phyloP scores from a whole-genome alignment of 345 rosid species.

The Salix caprea region DNA sequence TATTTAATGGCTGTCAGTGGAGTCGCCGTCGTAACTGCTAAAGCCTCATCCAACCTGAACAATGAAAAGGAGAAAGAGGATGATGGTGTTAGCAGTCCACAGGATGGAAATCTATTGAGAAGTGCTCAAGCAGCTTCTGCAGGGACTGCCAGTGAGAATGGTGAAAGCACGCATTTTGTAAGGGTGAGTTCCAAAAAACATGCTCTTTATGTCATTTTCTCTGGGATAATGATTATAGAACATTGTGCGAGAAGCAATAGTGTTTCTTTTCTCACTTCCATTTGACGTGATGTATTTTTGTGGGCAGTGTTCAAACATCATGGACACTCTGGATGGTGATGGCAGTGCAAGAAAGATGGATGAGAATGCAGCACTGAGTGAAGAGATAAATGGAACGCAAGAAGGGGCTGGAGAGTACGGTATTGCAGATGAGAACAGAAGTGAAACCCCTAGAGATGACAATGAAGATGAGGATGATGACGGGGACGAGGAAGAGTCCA shows the following conservation, averaged over 20 bases:
- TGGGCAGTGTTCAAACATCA: conserved; percentile 43
- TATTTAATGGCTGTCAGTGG: conserved; percentile 35
- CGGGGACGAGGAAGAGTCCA: conserved; percentile 47
- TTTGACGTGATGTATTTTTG: background rate
- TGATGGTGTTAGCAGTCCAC: conserved; percentile 32
- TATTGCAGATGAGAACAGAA: conserved; percentile 23
- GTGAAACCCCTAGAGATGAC: conserved; percentile 30
- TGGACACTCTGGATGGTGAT: conserved; percentile 37
- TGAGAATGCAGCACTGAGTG: conserved; percentile 49
- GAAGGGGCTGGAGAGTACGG: conserved; percentile 33
- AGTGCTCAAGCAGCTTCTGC: conserved; percentile 39
- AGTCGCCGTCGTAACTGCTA: conserved; percentile 25
- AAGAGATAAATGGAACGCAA: conserved; percentile 73
- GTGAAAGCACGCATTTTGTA: conserved; percentile 41
- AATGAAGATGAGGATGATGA: conserved; percentile 38
- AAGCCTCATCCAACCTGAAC: conserved; percentile 20
- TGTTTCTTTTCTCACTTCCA: too few relatives aligned
- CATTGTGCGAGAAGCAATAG: too few relatives aligned
- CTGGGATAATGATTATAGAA: too few relatives aligned
- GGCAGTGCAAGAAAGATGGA: conserved; percentile 35
- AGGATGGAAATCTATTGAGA: conserved; percentile 24
- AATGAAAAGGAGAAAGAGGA: conserved; percentile 29
- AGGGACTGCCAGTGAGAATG: conserved; percentile 52
- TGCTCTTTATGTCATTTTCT: too few relatives aligned
- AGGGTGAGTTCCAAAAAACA: conserved; percentile 37